Conservation (phyloP, 768 basidiomycete genomes). For the Hygrocybe punicea region DNA sequence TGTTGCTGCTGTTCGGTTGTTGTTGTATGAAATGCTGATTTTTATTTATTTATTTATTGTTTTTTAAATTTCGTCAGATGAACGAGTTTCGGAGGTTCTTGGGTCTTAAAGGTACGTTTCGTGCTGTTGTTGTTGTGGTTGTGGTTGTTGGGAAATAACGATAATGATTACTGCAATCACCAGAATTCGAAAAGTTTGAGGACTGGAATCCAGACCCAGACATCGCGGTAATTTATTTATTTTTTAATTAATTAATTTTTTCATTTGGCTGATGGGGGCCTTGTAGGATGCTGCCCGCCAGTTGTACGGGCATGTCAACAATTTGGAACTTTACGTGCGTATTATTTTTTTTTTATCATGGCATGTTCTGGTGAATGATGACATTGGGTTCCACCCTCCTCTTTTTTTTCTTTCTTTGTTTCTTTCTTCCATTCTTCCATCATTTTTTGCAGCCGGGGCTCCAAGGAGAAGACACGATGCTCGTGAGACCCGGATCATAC, state of each 20-base stretch:
- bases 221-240: conserved; percentile 36
- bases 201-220: conserved; percentile 53
- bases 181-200: conserved; percentile 46
- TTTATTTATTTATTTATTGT: not conserved
- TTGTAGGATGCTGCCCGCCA: conserved; percentile 27
- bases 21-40: not conserved
- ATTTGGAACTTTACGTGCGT: conserved; percentile 37
- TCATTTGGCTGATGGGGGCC: not conserved
- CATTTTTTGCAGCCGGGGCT: conserved; percentile 24
- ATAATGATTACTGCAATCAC: too few species aligned
- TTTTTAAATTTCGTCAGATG: conserved; percentile 25
- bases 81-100: conserved; percentile 55
- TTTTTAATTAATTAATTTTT: not conserved
- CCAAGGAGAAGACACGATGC: conserved; percentile 53
- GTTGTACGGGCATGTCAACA: conserved; percentile 37
- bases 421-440: not conserved
- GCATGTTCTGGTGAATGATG: too few species aligned
- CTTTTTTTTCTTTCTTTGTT: not conserved
- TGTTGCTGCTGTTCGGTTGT: not conserved
- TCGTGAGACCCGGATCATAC: conserved; percentile 49
- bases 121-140: not conserved
- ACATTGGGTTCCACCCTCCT: not conserved
- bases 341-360: not conserved
- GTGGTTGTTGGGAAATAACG: not conserved
- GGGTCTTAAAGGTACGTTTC: conserved; percentile 40